Evolutionary conservation across 768 basidiomycete species (phyloP), one percentile per base, ranked within the genome.

Genomic region (Dacryopinax spathularia): DNA sequence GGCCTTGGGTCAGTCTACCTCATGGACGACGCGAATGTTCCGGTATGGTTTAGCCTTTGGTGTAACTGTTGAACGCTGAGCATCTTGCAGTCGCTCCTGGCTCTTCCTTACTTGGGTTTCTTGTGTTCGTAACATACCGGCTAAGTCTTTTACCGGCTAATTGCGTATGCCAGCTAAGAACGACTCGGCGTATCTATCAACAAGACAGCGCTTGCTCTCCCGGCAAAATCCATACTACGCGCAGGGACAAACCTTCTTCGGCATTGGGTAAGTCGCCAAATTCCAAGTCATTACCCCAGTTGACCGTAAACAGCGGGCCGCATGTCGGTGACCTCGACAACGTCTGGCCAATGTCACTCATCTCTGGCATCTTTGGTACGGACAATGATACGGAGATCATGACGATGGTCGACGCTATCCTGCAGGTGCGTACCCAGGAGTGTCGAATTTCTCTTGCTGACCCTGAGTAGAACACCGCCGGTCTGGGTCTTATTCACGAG

Each of bases 21-120:
- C 20, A 89, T 89, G 88, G 88, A 89, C 67, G 88, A 90, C 67
- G 88, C 88, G 5, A 90, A 90, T 67, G 88, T 90, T 41, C 88
- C 88, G 3, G 87, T 88, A 71, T 68, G 84, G 22, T 41, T 18
- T 41, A 6, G 5, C 7, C 18, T 6, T 18, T 6, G 39, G 4
- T 71, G 2, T 35, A 2, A 2, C 34, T 35, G 22, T 25, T 2
- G 39, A 35, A 48, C 65, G 43, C 31, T 67, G 13, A 41, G 16
- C 22, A 59, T 39, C 22, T 5, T 22, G 1, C 66, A 89, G 87
- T 87, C 87, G 0, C 75, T 89, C n/a, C 73, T 90, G 25, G 85
- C 88, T 0, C 77, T 90, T 34, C 88, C 88, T 12, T 90, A 90
- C 70, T 80, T 90, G 27, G 87, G 87, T 0, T 89, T 89, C 74